phyloP scores from a whole-genome alignment of 73 alveolate species.

The Tetrahymena elliotti region DNA sequence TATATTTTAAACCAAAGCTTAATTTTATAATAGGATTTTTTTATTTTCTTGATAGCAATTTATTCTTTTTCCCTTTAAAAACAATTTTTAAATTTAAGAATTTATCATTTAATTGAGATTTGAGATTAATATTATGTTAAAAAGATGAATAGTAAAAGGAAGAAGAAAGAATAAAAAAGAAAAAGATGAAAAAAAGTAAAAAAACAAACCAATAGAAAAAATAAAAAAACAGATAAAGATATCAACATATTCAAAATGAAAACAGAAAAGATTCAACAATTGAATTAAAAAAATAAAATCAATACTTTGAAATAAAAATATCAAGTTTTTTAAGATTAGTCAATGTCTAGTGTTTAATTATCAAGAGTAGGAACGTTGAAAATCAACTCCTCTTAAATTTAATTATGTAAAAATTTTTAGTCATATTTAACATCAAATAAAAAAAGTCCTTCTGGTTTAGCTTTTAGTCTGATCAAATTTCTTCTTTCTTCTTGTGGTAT shows the following conservation, averaged over 20 bases:
- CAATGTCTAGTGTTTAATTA: neutral
- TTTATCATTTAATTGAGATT: neutral
- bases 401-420: neutral
- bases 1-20: neutral
- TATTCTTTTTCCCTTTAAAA: neutral
- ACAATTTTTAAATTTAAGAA: neutral
- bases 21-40: neutral
- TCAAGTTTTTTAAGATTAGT: neutral
- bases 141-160: neutral
- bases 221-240: too few species aligned
- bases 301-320: neutral
- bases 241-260: too few species aligned
- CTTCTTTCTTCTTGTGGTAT: neutral
- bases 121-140: neutral
- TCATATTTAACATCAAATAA: neutral
- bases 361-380: neutral
- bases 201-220: too few species aligned
- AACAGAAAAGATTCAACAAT: too few species aligned
- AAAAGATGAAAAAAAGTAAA: too few species aligned
- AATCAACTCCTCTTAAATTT: neutral
- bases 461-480: neutral
- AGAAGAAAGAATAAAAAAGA: neutral
- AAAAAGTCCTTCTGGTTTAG: neutral
- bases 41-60: neutral
- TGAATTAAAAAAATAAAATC: too few species aligned